Base-by-base conservation (phyloP, 2,329 filamentous ascomycete genomes). In the Plectosphaerella sp. region DNA sequence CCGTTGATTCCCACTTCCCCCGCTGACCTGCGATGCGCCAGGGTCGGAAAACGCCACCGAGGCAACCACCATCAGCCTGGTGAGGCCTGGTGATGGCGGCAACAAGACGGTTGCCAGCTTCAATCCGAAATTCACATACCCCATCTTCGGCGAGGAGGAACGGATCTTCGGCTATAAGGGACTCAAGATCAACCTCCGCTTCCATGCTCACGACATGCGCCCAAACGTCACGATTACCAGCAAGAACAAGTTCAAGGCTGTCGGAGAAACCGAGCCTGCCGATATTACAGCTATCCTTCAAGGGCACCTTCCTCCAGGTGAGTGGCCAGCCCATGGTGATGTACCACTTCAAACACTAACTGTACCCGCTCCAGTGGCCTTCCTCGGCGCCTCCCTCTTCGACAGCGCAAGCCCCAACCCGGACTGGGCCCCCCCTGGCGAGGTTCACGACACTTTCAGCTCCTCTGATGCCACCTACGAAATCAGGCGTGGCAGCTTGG, bases 131-230 rank as follows among this genome's bases (percentile, higher is more conserved):
- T 95, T 92, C 67, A 97, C 93, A 16, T 96, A 97, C 69, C 77
- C 90, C 1, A 88, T 99, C 57, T 97, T 97, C 61, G 91, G 91
- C 62, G 88, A 97, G n/a, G 87, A 94, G 9, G 91, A 99, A 69
- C 82, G 80, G 28, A 93, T 97, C 58, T 92, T 96, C 61, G 93
- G 93, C 37, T 96, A 97, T 75, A 86, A 91, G 66, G 84, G 84
- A 50, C 79, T 96, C 51, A 83, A 84, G 58, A 86, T 97, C 64
- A 82, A 83, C 57, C 73, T 97, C 51, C 83, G 83, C 56, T 86
- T 77, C 60, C 75, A 83, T 64, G 79, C 80, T 15, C 79, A 76
- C 66, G 88, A 97, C 66, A 84, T 97, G 72, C 84, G 86, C 59
- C 91, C 92, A 0, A 82, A 89, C 60, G 67, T 97, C 33, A 78